Evolutionary conservation across 2,329 filamentous ascomycete species (phyloP).

Genomic region (Coniella vitis): DNA sequence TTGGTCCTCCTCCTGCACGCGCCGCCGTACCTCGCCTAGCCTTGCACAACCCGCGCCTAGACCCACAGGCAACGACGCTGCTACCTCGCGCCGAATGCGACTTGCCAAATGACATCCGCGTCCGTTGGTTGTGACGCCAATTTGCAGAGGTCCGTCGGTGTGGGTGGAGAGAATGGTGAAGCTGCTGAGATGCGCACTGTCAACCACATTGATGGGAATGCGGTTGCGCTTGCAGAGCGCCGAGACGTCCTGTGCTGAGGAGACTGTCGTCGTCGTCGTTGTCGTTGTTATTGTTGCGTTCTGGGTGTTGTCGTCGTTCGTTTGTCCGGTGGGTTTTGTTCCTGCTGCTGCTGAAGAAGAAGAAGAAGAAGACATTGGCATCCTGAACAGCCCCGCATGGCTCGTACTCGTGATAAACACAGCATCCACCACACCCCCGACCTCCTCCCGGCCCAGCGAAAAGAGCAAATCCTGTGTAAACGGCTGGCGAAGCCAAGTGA

Average conservation of each 20-base stretch:
- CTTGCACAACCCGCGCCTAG: constrained; percentile 72
- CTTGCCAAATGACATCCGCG: constrained; percentile 90
- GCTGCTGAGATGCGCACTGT: constrained; percentile 78
- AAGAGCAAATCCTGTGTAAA: constrained; percentile 70
- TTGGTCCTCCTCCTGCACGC: constrained; percentile 69
- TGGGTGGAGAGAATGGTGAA: constrained; percentile 87
- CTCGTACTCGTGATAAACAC: constrained; percentile 70
- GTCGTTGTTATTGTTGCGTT: constrained; percentile 31
- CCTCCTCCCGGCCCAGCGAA: constrained; percentile 70
- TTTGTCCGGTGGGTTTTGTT: background rate
- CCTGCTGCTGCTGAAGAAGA: background rate
- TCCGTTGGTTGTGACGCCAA: constrained; percentile 93
- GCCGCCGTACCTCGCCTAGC: constrained; percentile 64
- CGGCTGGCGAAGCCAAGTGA: constrained; percentile 57
- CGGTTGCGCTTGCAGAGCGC: constrained; percentile 68
- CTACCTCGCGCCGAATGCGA: constrained; percentile 81
- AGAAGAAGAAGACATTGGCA: too few species aligned
- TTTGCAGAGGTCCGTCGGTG: constrained; percentile 82
- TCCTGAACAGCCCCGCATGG: too few species aligned
- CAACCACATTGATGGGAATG: constrained; percentile 89
- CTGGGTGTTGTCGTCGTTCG: constrained; percentile 34
- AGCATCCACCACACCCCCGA: constrained; percentile 74
- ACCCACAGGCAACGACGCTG: constrained; percentile 65
- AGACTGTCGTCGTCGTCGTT: background rate
- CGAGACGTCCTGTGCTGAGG: constrained; percentile 50